These are phyloP conservation scores for Grosmannia clavigera DNA, from an alignment of 2,329 filamentous ascomycete genomes.

Conservation along the genomic window DNA sequence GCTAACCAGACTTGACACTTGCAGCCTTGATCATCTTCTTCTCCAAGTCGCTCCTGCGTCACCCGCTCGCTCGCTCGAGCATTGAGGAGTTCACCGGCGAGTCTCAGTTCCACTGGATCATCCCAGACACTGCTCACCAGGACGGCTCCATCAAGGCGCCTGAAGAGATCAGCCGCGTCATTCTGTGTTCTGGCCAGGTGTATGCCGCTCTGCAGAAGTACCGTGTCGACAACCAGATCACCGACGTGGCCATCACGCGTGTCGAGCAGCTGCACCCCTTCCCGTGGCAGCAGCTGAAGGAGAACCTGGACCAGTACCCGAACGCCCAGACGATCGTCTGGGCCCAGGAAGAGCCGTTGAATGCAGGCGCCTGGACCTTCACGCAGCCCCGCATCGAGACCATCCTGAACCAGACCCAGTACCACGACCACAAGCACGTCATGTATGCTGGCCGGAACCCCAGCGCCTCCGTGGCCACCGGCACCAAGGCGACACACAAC, in stretches of 20 bases:
- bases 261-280: constrained; percentile 98
- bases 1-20: constrained; percentile 11
- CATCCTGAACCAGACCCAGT: constrained; percentile 78
- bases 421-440: constrained; percentile 90
- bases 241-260: constrained; percentile 86
- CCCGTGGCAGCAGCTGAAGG: constrained; percentile 93
- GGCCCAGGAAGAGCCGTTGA: constrained; percentile 95
- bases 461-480: constrained; percentile 86
- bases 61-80: constrained; percentile 78
- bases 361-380: constrained; percentile 93
- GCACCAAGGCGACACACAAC: constrained; percentile 73
- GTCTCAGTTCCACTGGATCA: constrained; percentile 94
- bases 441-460: constrained; percentile 94
- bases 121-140: constrained; percentile 77
- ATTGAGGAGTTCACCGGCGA: constrained; percentile 87
- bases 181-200: constrained; percentile 91
- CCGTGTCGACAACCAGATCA: constrained; percentile 73
- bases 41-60: constrained; percentile 90
- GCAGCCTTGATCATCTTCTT: constrained; percentile 92
- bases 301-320: constrained; percentile 93
- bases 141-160: constrained; percentile 60
- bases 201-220: constrained; percentile 85
- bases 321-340: constrained; percentile 97
- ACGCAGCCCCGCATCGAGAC: constrained; percentile 97
- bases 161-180: constrained; percentile 84